Conservation (phyloP, 2,329 filamentous ascomycete species). For the Bretziella fagacearum region DNA sequence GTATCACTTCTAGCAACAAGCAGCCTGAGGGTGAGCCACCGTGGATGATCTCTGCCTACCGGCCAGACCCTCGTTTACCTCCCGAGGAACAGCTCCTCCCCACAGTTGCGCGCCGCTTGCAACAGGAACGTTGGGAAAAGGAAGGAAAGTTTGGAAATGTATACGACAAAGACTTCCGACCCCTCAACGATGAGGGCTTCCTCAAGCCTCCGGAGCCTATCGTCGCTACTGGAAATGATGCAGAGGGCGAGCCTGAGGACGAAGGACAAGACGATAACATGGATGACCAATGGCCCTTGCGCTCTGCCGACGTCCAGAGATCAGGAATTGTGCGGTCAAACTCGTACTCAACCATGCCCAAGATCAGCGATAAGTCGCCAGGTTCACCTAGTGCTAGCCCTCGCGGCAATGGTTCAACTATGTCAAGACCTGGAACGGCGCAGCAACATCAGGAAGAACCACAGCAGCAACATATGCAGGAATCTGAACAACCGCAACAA, state of each 20-base stretch:
- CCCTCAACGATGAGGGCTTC: slow-evolving; percentile 52
- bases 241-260: slow-evolving; percentile 16
- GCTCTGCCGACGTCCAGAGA: slow-evolving; percentile 22
- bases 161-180: slow-evolving; percentile 77
- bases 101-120: slow-evolving; percentile 76
- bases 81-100: slow-evolving; percentile 92
- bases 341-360: slow-evolving; percentile 48
- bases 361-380: slow-evolving; percentile 29
- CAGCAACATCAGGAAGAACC: not conserved
- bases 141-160: slow-evolving; percentile 72
- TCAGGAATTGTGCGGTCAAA: slow-evolving; percentile 27
- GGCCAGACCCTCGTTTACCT: slow-evolving; percentile 81
- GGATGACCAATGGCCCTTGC: slow-evolving; percentile 43
- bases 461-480: not conserved
- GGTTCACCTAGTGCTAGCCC: slow-evolving; percentile 23
- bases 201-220: slow-evolving; percentile 27
- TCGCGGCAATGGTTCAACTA: slow-evolving; percentile 2
- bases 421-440: slow-evolving; percentile 4
- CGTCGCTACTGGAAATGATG: not conserved
- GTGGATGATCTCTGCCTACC: slow-evolving; percentile 89
- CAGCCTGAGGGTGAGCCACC: slow-evolving; percentile 86
- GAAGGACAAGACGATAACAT: slow-evolving; percentile 15
- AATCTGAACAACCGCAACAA: slow-evolving; percentile 23
- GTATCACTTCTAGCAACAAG: slow-evolving; percentile 27
- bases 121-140: slow-evolving; percentile 89